Conservation (phyloP, 345 rosid species). For the Isatis tinctoria region DNA sequence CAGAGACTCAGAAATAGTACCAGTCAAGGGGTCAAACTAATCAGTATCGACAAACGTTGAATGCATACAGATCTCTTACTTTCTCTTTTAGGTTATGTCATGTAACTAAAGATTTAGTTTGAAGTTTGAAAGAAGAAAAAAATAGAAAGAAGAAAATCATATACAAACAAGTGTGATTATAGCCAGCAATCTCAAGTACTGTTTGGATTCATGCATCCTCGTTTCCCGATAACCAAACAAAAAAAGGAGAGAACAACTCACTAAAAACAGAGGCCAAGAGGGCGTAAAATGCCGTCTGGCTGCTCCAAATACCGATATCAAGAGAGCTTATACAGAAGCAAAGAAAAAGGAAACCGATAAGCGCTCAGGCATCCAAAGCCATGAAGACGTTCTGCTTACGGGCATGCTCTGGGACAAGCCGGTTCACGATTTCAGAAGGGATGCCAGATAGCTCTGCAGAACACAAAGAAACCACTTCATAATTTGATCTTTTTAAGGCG, state of each 20-base stretch:
- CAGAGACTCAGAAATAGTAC: neutral
- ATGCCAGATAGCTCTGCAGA: constrained; percentile 71
- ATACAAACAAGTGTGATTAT: constrained; percentile 19
- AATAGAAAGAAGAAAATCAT: no score
- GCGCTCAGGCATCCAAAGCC: constrained; percentile 62
- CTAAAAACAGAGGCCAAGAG: constrained; percentile 18
- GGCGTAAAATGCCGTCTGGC: neutral
- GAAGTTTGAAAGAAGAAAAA: no score
- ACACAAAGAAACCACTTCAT: neutral
- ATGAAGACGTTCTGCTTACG: constrained; percentile 90
- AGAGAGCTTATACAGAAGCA: constrained; percentile 25
- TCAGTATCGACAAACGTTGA: no score
- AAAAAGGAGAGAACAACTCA: neutral
- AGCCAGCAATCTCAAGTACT: constrained; percentile 19
- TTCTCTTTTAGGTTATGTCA: no score
- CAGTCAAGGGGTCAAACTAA: no score
- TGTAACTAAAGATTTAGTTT: no score
- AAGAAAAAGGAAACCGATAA: neutral
- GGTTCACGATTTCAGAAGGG: constrained; percentile 54
- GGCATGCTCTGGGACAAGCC: constrained; percentile 81
- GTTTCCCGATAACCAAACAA: constrained; percentile 6
- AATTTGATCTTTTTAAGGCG: neutral
- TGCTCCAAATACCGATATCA: neutral
- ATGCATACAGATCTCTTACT: no score
- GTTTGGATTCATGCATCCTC: constrained; percentile 22